Conservation (phyloP, 2,329 filamentous ascomycete species). For the Didymella segeticola region DNA sequence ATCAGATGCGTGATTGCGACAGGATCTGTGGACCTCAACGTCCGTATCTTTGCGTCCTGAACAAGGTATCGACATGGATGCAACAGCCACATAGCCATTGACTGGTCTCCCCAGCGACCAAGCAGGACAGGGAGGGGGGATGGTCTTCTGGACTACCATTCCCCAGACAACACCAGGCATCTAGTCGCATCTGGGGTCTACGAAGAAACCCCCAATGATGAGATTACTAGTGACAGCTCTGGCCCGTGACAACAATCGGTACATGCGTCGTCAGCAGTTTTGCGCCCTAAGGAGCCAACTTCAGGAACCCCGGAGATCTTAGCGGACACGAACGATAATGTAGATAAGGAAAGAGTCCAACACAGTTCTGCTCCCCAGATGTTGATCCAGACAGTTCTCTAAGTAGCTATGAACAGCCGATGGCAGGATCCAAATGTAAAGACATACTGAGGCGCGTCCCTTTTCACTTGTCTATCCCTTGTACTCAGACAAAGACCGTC, state of each 20-base stretch:
- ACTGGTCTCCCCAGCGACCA: neutral
- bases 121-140: neutral
- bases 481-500: no score
- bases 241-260: neutral
- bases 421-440: neutral
- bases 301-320: neutral
- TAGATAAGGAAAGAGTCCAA: conserved; percentile 1
- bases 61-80: neutral
- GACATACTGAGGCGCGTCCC: no score
- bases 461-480: no score
- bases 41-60: conserved; percentile 76
- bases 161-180: neutral
- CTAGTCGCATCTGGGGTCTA: neutral
- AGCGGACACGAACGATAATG: neutral
- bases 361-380: neutral
- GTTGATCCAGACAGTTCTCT: no score
- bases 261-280: neutral
- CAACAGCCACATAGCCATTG: neutral
- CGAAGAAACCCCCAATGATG: neutral
- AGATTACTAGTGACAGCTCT: neutral
- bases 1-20: conserved; percentile 88
- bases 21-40: conserved; percentile 80
- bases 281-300: neutral
- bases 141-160: neutral
- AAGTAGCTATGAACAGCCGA: no score